Evolutionary conservation across 2,329 filamentous ascomycete species (phyloP).

Genomic region (Zymoseptoria pseudotritici): DNA sequence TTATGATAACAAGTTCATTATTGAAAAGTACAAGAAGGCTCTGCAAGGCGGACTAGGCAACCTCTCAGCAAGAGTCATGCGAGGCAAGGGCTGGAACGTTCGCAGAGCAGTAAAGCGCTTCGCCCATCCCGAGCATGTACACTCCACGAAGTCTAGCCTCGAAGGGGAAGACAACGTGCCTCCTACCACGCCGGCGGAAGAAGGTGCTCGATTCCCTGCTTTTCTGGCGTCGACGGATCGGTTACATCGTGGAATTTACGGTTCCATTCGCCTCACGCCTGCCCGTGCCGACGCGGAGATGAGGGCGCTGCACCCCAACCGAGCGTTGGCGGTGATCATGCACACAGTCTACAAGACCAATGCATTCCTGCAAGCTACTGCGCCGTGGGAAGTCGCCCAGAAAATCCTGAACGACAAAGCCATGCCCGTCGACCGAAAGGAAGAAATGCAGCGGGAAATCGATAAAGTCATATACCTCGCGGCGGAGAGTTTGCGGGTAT

Average conservation of each 20-base stretch:
- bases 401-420: constrained; percentile 21
- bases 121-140: constrained; percentile 11
- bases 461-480: constrained; percentile 60
- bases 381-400: constrained; percentile 57
- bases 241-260: constrained; percentile 6
- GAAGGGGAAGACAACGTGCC: background rate
- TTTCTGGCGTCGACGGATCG: background rate
- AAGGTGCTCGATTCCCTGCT: background rate
- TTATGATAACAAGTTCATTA: constrained; percentile 74
- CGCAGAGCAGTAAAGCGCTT: constrained; percentile 25
- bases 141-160: background rate
- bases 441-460: constrained; percentile 35
- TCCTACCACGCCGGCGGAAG: constrained; percentile 2
- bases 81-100: constrained; percentile 51
- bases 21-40: constrained; percentile 68
- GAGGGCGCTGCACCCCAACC: constrained; percentile 55
- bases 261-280: constrained; percentile 29
- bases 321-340: constrained; percentile 60
- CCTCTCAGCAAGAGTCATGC: constrained; percentile 61
- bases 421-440: constrained; percentile 17
- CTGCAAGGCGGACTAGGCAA: constrained; percentile 77
- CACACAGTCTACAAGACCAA: constrained; percentile 57
- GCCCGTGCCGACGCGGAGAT: constrained; percentile 48
- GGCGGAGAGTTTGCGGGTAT: constrained; percentile 70
- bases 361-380: constrained; percentile 54